These are phyloP conservation scores for Myxozyma neotropica DNA, from an alignment of 805 yeast genomes.

Conservation along the genomic window DNA sequence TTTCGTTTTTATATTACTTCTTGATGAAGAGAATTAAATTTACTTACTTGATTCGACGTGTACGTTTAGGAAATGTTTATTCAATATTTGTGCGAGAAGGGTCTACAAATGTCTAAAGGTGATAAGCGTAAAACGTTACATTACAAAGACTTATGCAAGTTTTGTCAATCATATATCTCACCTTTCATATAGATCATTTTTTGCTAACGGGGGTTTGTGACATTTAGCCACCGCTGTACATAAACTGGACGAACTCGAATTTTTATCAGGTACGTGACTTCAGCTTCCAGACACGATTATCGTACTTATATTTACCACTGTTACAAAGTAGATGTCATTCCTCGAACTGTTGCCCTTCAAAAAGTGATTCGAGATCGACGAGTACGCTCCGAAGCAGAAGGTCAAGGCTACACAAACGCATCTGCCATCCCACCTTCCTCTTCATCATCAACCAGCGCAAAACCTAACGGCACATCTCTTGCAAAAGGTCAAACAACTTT, in stretches of 20 bases:
- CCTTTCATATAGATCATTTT: too few species aligned
- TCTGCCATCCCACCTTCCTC: not conserved
- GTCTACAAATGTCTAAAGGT: slow-evolving; percentile 28
- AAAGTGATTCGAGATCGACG: slow-evolving; percentile 28
- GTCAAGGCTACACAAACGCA: not conserved
- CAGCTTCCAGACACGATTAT: not conserved
- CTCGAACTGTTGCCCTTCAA: slow-evolving; percentile 29
- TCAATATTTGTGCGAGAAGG: slow-evolving; percentile 32
- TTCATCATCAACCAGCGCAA: not conserved
- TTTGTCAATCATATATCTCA: too few species aligned
- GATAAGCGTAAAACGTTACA: slow-evolving; percentile 35
- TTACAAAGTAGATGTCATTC: slow-evolving; percentile 27
- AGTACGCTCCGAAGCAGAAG: slow-evolving; percentile 5
- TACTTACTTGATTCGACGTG: not conserved
- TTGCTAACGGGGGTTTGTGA: not conserved
- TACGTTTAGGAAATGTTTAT: slow-evolving; percentile 33
- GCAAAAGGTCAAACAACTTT: slow-evolving; percentile 17
- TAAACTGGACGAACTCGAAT: slow-evolving; percentile 33
- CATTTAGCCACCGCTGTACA: slow-evolving; percentile 33
- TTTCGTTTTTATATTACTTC: not conserved
- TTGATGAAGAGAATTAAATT: not conserved
- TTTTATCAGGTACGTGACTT: slow-evolving; percentile 28
- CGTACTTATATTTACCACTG: not conserved
- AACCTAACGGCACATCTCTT: not conserved
- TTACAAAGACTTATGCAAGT: slow-evolving; percentile 34